Evolutionary conservation across 768 basidiomycete genomes (phyloP), one percentile per base, ranked within the genome.

Genomic region (button mushroom (Agaricus bisporus)): DNA sequence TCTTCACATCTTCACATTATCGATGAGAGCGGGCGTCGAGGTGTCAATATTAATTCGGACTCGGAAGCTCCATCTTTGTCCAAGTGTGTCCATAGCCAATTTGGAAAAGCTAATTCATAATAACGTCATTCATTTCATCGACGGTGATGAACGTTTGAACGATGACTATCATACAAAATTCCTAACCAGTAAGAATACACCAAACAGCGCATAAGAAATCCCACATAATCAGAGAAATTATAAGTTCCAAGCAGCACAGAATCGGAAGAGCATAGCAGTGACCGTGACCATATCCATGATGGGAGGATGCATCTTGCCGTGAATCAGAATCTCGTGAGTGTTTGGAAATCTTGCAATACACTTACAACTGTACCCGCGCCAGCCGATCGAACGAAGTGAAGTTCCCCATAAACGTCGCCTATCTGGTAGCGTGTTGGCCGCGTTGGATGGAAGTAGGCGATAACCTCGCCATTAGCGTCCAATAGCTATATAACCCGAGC

Each of bases 271-370:
- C 88, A 91, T 91, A 50, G 82, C 81, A 26, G 89, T 89, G 60
- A 92, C 82, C 25, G 85, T 86, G 56, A 92, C 88, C 42, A 81
- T 83, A 74, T 92, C 88, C 90, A 92, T 92, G 68, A 92, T 84
- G 59, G 90, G 90, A 48, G 88, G 89, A 65, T 90, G 89, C 76
- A 82, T 87, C 88, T 90, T 64, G 49, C 22, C 46, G 12, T 28
- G 39, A 48, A 14, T 54, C 39, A 54, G 47, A 12, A 17, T 25
- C n/a, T 37, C 43, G 18, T 41, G 46, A 32, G 20, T 17, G 26
- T 39, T 17, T 43, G 20, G 32, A 48, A 48, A 15, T 45, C 39
- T 25, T 28, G 36, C 18, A 41, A 48, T 48, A 66, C 45, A 64
- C 74, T 70, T 72, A 91, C 90, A 71, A 92, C 87, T 54, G 88